Evolutionary conservation across 768 basidiomycete genomes (phyloP), one percentile per base, ranked within the genome.

Genomic region (Cubamyces sp.): DNA sequence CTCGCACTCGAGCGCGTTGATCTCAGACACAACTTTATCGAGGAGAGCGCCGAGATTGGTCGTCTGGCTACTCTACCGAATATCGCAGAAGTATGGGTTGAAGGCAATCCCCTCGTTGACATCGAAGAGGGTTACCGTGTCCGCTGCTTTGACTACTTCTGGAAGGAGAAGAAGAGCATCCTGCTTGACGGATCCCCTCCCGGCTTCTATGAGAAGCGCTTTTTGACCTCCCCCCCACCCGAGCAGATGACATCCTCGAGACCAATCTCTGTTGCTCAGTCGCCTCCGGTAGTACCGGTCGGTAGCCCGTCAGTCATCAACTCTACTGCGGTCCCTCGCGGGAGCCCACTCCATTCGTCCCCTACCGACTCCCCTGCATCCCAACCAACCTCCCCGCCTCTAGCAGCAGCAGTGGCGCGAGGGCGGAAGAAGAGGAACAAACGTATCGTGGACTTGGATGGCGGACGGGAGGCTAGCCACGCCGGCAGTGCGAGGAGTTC

Each of bases 11-110:
- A 96, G 71, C 84, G 91, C 39, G 81, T 97, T 28, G 96, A 98
- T 73, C 78, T 98, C 16, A 84, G 94, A 6, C 73, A 79, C 56
- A 98, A 98, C 66, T 76, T 84, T 55, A 76, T 98, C 39, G 85
- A 89, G 51, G 96, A 98, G 66, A 85, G 84, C 49, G 86, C 86
- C 11, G 96, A 98, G 73, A 79, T 98, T 9, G 91, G 93, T 8
- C 81, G 96, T 30, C 77, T 98, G 23, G 86, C 92, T 0, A 79
- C 84, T 7, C 78, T 98, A 40, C 92, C 94, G 14, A 86, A 90
- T 66, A 84, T 98, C 41, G 64, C 79, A 11, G 88, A 94, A 69
- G 80, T 98, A 3, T 96, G 88, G 87, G 78, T 95, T 21, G 85
- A 89, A 55, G 91, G 90, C 4, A 98, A 99, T 70, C 91, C 91